Conservation (phyloP, 129 eudicot species). For the sunflower (Helianthus annuus) region HanXRQr2.0-SUNRISE NC_035448.2:180444029-180444528, state of each 20-base stretch:
- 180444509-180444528: slow-evolving; percentile 64
- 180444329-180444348: slow-evolving; percentile 50
- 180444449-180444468: slow-evolving; percentile 43
- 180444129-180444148: background rate
- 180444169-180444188: background rate
- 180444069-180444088: background rate
- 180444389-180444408: background rate
- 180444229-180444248: slow-evolving; percentile 52
- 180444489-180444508: slow-evolving; percentile 40
- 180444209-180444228: slow-evolving; percentile 37
- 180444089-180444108: background rate
- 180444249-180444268: slow-evolving; percentile 42
- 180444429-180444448: too few species aligned
- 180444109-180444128: too few species aligned
- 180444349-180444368: slow-evolving; percentile 52
- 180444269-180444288: slow-evolving; percentile 50
- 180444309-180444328: slow-evolving; percentile 59
- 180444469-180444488: slow-evolving; percentile 53
- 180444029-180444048: slow-evolving; percentile 50
- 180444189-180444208: slow-evolving; percentile 40
- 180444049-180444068: slow-evolving; percentile 30
- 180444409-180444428: too few species aligned
- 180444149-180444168: background rate
- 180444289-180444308: slow-evolving; percentile 47
- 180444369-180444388: slow-evolving; percentile 6